Evolutionary conservation across 257 asterid species (phyloP).

Genomic region (Misopates orontium): DNA sequence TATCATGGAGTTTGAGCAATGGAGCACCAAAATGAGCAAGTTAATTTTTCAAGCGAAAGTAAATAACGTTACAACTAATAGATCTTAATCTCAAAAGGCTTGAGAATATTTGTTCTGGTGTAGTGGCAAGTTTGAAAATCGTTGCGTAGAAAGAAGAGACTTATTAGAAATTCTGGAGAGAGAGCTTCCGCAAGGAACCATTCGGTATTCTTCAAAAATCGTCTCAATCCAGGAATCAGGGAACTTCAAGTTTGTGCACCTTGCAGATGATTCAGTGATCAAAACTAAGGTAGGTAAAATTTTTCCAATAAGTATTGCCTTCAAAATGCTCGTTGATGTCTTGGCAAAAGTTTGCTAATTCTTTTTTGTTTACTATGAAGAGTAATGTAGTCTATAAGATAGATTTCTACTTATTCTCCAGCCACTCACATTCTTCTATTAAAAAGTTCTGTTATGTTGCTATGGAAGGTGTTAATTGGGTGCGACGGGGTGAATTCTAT

Average conservation of each 20-base stretch:
- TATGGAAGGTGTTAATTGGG: slow-evolving; percentile 68
- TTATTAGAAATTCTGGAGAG: slow-evolving; percentile 55
- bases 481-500: slow-evolving; percentile 81
- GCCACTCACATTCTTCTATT: not conserved
- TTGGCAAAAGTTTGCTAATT: no score
- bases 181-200: slow-evolving; percentile 65
- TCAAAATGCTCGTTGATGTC: not conserved
- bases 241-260: slow-evolving; percentile 56
- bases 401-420: not conserved
- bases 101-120: slow-evolving; percentile 41
- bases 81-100: slow-evolving; percentile 39
- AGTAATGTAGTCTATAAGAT: no score
- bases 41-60: no score
- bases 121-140: slow-evolving; percentile 15
- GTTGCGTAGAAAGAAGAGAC: slow-evolving; percentile 64
- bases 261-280: slow-evolving; percentile 65
- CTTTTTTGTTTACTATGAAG: no score
- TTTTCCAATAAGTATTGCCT: not conserved
- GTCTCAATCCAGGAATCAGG: slow-evolving; percentile 69
- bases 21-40: no score
- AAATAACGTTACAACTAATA: no score
- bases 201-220: slow-evolving; percentile 71
- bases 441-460: not conserved
- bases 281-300: slow-evolving; percentile 51
- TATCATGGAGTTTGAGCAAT: no score